These are phyloP conservation scores for Citrus sp. DNA, from an alignment of 345 rosid species.

Conservation along the genomic window DNA sequence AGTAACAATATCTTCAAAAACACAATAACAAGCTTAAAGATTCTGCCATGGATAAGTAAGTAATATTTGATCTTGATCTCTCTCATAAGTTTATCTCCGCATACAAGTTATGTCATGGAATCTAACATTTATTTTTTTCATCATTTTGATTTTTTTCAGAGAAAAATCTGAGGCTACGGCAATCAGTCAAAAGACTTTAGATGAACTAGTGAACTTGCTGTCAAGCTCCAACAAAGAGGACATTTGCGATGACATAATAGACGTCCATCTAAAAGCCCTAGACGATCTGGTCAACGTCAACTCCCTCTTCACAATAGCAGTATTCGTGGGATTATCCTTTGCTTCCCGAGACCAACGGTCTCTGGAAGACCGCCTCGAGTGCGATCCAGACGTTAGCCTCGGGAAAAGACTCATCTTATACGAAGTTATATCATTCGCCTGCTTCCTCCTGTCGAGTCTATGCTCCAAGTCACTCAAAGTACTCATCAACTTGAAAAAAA, in stretches of 20 bases:
- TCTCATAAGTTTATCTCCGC: no score
- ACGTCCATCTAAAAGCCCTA: slow-evolving; percentile 14
- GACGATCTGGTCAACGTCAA: slow-evolving; percentile 38
- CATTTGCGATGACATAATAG: no score
- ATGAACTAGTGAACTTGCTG: not conserved
- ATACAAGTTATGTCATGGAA: no score
- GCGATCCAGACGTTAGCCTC: not conserved
- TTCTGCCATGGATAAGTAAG: no score
- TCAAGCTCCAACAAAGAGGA: not conserved
- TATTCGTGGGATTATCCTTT: slow-evolving; percentile 34
- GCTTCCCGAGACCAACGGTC: slow-evolving; percentile 1
- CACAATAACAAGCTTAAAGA: no score
- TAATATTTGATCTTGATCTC: no score
- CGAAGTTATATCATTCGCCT: slow-evolving; percentile 37
- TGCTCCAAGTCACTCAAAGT: slow-evolving; percentile 36
- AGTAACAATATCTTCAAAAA: no score
- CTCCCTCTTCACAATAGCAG: slow-evolving; percentile 38
- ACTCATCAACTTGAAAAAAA: slow-evolving; percentile 1
- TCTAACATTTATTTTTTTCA: no score
- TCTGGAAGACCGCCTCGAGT: slow-evolving; percentile 18
- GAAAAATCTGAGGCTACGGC: not conserved
- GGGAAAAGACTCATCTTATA: slow-evolving; percentile 20
- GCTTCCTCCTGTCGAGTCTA: slow-evolving; percentile 38
- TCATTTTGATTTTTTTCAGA: no score
- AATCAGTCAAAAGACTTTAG: not conserved